Percentiles rank a stretch among this genome's conserved stretches.
These are phyloP conservation scores for Sporothrix luriei DNA, from an alignment of 2,329 filamentous ascomycete species.

Conservation along the genomic window DNA sequence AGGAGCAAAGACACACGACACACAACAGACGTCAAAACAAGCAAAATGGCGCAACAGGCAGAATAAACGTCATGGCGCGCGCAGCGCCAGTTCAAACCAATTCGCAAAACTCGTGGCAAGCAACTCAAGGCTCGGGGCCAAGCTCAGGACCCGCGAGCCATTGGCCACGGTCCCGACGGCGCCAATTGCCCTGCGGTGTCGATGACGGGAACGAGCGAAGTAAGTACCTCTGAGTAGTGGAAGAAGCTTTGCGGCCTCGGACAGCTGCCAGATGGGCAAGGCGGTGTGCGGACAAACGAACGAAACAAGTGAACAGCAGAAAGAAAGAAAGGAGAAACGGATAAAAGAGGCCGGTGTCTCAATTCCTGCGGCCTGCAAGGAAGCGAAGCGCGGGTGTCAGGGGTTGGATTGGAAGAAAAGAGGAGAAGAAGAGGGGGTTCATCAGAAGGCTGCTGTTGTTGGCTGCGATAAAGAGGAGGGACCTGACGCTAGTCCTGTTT, in stretches of 20 bases:
- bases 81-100: background rate
- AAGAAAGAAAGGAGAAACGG: background rate
- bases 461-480: background rate
- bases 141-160: background rate
- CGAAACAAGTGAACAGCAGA: background rate
- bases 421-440: background rate
- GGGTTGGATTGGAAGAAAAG: background rate
- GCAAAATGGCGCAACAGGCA: background rate
- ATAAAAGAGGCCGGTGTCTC: background rate
- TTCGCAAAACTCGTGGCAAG: background rate
- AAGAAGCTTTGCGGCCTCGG: background rate
- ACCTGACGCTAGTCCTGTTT: conserved; percentile 19
- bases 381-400: background rate
- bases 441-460: background rate
- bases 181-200: conserved; percentile 15
- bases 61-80: background rate
- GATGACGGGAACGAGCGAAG: background rate
- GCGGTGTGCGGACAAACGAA: background rate
- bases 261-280: conserved; percentile 14
- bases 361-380: background rate
- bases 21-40: background rate
- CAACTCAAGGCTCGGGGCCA: background rate
- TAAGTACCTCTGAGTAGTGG: background rate
- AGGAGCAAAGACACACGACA: background rate
- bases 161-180: background rate